These are phyloP conservation scores for Daldinia grandis DNA, from an alignment of 495 filamentous ascomycete species.

Conservation along the genomic window DNA sequence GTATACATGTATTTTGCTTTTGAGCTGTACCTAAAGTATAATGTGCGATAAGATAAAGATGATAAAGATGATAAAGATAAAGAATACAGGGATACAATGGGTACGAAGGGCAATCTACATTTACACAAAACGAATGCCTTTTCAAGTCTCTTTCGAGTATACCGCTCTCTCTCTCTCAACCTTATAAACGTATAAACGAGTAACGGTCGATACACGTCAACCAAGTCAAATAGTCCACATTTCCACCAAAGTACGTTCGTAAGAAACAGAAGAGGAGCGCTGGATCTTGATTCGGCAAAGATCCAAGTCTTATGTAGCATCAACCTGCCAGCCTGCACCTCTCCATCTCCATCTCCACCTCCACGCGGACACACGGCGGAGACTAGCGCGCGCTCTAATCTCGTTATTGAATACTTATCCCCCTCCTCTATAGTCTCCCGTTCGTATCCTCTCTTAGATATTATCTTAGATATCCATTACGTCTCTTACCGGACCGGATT, in stretches of 20 bases:
- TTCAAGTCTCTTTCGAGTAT: too few relatives aligned
- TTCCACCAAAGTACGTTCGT: background rate
- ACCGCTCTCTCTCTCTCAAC: too few relatives aligned
- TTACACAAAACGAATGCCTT: too few relatives aligned
- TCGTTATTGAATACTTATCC: background rate
- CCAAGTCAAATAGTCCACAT: too few relatives aligned
- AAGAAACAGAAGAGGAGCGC: background rate
- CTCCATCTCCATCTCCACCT: background rate
- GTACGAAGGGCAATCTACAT: too few relatives aligned
- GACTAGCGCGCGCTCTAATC: background rate
- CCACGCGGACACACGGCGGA: constrained; percentile 9
- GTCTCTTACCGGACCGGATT: constrained; percentile 18
- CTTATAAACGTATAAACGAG: too few relatives aligned
- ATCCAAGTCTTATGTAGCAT: constrained; percentile 32
- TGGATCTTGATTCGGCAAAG: constrained; percentile 15
- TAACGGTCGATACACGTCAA: too few relatives aligned
- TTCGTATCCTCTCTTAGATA: constrained; percentile 1
- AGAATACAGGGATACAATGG: too few relatives aligned
- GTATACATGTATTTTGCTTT: too few relatives aligned
- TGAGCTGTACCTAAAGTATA: too few relatives aligned
- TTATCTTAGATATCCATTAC: background rate
- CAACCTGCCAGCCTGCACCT: constrained; percentile 11
- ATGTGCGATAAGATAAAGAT: constrained; percentile 6
- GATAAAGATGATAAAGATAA: background rate
- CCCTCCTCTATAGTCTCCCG: too few relatives aligned